Evolutionary conservation across 768 basidiomycete species (phyloP).

Genomic region (Amanita molliuscula): DNA sequence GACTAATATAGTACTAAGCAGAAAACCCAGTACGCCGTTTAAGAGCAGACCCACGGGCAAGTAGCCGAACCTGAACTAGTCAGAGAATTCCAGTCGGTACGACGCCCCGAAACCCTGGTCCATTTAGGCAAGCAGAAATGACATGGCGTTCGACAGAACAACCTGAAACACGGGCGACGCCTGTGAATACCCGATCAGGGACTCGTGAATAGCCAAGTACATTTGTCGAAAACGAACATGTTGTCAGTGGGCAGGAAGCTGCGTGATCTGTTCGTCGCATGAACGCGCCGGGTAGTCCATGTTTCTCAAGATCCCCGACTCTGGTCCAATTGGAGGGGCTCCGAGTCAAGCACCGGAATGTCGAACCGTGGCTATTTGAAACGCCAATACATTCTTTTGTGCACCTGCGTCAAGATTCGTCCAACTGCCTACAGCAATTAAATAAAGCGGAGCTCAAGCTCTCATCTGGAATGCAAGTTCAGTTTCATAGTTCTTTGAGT

Average conservation of each 20-base stretch:
- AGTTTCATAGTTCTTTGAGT: too few species aligned
- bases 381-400: too few species aligned
- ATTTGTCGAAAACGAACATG: neutral
- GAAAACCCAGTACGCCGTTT: neutral
- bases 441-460: too few species aligned
- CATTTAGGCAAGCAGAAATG: neutral
- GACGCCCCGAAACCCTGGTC: neutral
- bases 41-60: neutral
- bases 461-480: too few species aligned
- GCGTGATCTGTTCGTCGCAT: neutral
- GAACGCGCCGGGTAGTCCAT: too few species aligned
- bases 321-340: too few species aligned
- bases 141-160: too few species aligned
- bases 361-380: too few species aligned
- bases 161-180: neutral
- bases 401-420: too few species aligned
- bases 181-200: neutral
- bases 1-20: neutral
- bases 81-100: neutral
- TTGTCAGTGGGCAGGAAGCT: neutral
- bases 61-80: neutral
- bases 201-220: neutral
- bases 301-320: too few species aligned
- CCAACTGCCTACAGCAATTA: too few species aligned
- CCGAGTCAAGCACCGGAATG: too few species aligned